Evolutionary conservation across 305 asterid species (phyloP).

Genomic region (Fraxinus angustifolia): DNA sequence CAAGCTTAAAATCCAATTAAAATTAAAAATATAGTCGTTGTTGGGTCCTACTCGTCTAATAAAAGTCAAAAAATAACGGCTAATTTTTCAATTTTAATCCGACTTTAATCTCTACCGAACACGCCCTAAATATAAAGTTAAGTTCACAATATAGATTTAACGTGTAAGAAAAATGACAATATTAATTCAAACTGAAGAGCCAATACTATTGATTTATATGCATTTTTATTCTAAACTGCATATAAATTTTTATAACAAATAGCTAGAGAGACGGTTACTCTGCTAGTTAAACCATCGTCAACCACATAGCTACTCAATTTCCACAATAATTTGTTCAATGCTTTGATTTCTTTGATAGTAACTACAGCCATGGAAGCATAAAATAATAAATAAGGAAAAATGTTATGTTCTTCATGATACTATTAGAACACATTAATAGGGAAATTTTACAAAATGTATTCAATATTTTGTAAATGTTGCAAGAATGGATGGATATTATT

Average conservation of each 20-base stretch:
- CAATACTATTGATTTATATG: background rate
- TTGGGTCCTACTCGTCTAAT: too few relatives aligned
- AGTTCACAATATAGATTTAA: background rate
- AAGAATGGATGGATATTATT: slow-evolving; percentile 22
- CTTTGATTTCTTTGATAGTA: slow-evolving; percentile 28
- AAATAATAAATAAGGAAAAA: background rate
- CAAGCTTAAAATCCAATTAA: too few relatives aligned
- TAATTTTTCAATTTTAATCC: too few relatives aligned
- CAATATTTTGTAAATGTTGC: slow-evolving; percentile 24
- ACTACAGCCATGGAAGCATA: slow-evolving; percentile 12
- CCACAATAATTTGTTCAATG: slow-evolving; percentile 25
- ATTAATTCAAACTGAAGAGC: too few relatives aligned
- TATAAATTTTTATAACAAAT: background rate
- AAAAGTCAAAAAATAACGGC: too few relatives aligned
- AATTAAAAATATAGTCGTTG: too few relatives aligned
- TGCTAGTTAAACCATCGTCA: slow-evolving; percentile 27
- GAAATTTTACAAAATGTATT: background rate
- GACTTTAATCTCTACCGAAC: too few relatives aligned
- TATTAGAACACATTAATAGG: background rate
- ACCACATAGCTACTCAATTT: slow-evolving; percentile 26
- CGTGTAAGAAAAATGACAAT: too few relatives aligned
- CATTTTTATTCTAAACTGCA: background rate
- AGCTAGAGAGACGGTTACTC: slow-evolving; percentile 7
- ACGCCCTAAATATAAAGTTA: background rate
- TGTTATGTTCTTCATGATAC: background rate